phyloP scores from a whole-genome alignment of 2,329 filamentous ascomycete species.

The Celoporthe dispersa region DNA sequence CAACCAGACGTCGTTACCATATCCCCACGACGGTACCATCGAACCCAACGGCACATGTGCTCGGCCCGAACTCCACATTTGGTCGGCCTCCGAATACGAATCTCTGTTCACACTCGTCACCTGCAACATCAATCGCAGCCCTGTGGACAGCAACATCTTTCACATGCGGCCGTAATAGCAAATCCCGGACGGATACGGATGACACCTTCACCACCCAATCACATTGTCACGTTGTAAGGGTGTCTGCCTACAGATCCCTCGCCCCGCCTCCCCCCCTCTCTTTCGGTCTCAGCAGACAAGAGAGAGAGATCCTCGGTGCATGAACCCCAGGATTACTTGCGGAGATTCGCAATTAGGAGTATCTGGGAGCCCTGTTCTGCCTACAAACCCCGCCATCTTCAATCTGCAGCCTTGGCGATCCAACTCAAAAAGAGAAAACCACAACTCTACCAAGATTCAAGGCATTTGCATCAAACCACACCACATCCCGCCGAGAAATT shows the following conservation, averaged over 20 bases:
- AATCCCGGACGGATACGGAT: neutral
- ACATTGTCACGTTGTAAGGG: neutral
- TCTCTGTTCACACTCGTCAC: neutral
- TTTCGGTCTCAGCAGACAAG: neutral
- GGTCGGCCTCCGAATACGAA: slow-evolving; percentile 7
- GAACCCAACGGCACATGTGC: neutral
- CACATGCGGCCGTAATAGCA: neutral
- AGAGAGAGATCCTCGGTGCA: neutral
- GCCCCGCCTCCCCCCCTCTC: neutral
- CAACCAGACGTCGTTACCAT: neutral
- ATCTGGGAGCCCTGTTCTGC: neutral
- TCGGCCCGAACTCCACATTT: neutral
- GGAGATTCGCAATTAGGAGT: slow-evolving; percentile 7
- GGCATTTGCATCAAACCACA: neutral
- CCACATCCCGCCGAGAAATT: neutral
- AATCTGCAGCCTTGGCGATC: slow-evolving; percentile 1
- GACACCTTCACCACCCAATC: neutral
- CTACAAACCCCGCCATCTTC: neutral
- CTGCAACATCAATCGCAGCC: neutral
- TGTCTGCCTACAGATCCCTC: slow-evolving; percentile 2
- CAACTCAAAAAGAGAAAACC: no score
- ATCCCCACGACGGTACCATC: neutral
- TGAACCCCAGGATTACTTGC: slow-evolving; percentile 2
- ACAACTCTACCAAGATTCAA: neutral
- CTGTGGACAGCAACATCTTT: neutral